Base-by-base conservation (phyloP, 2,329 filamentous ascomycete genomes). In the Teratosphaeria pseudoeucalypti region DNA sequence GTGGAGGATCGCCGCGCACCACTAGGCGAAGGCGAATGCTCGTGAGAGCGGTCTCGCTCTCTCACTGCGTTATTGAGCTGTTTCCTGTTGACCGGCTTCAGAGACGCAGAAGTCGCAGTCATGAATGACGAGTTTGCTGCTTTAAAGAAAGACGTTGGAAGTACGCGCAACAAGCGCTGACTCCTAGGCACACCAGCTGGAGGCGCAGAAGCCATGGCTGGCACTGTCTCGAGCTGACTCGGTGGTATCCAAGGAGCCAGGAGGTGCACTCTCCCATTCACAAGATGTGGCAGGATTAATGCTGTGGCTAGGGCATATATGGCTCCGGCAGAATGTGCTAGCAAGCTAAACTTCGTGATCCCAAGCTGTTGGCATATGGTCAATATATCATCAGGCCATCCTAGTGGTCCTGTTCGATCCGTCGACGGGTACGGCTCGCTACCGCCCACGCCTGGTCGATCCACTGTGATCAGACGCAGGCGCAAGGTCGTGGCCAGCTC, bases 231-330 rank as follows among this genome's bases (percentile, higher is more conserved):
- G 80, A 96, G 88, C 71, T 96, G 91, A 4, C 90, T 97, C 0
- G 94, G 94, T 1, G 94, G 94, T 54, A 99, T 97, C 94, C 91
- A 96, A 0, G 94, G 94, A 0, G 94, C 92, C 9, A 99, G 81
- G 2, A 99, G 83, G 73, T 99, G 94, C 58, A 99, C 94, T 57
- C 90, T 87, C 23, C 94, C 94, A 6, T 92, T 87, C 62, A 99
- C 95, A 70, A 96, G 90, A 68, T 96, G 92, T 3, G 94, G 94
- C 83, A 99, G 95, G 53, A 94, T 89, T 53, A 99, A 79, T 0
- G 94, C 94, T 0, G 94, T 97, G 0, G 94, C 94, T 19, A 99
- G 82, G 1, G 94, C 94, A 71, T 99, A 99, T 57, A 99, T 95
- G n/a, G 94, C 92, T 16, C 94, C 94, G 0, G 94, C 94, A 0